Evolutionary conservation across 176 grass and related monocot genomes (phyloP), one percentile per base, ranked within the genome.

Genomic region (Areca catechu): DNA sequence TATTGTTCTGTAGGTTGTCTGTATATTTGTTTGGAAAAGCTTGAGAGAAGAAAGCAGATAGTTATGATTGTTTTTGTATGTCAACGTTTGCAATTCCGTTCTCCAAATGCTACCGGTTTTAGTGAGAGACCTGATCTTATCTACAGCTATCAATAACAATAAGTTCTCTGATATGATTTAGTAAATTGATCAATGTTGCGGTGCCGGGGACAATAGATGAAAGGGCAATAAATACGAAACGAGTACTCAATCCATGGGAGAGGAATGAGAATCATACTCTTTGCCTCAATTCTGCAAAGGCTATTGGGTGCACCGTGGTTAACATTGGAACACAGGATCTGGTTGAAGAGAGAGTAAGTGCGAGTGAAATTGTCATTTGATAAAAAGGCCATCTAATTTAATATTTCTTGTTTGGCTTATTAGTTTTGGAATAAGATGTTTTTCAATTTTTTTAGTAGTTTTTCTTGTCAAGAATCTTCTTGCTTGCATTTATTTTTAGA

Each of bases 321-420:
- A 97, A 97, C 50, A 97, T 97, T 85, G 92, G 92, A 60, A 97
- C 92, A 57, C 92, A 97, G 68, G 92, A 97, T 74, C 73, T 97
- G 75, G 83, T 97, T 63, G 92, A 91, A 80, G 92, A 86, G 77
- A 78, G 92, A 74, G 92, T 97, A 88, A 69, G 86, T 68, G 19
- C 43, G 22, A 30, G 24, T 20, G 29, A 50, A 49, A 54, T 60
- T 24, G 59, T 9, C 57, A 37, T 22, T 1, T 12, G 3, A 27
- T 50, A 6, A 53, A 50, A 76, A 51, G 30, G 2, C 30, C 9
- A 37, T 37, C 30, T 71, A 37, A 79, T 29, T 76, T 19, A 55
- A 7, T 22, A 50, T 6, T 63, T 73, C 23, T 15, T 22, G 61
- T n/a, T 65, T 61, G 19, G 34, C 16, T 56, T 28, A 19, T 24